phyloP scores from a whole-genome alignment of 2,329 filamentous ascomycete species.

The Aspergillus eucalypticola region DNA sequence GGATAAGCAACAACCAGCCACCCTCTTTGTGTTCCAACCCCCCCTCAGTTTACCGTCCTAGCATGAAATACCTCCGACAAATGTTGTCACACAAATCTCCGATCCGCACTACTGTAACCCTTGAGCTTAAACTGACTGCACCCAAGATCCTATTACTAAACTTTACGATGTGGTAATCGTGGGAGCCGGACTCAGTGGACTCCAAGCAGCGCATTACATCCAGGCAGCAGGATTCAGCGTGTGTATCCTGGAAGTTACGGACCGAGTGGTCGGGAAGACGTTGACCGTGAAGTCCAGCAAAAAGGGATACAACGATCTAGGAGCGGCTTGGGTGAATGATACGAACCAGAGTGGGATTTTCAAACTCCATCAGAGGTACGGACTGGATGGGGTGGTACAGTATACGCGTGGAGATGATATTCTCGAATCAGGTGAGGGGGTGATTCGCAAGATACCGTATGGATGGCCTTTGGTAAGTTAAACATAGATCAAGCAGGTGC shows the following conservation, averaged over 20 bases:
- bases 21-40: no score
- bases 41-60: no score
- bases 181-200: constrained; percentile 42
- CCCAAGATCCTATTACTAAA: not conserved
- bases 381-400: constrained; percentile 12
- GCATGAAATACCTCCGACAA: no score
- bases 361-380: constrained; percentile 17
- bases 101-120: no score
- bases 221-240: constrained; percentile 35
- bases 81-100: no score
- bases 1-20: no score
- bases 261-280: constrained; percentile 46
- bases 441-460: not conserved
- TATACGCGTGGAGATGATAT: not conserved
- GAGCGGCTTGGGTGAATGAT: constrained; percentile 41
- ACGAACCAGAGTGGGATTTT: constrained; percentile 18
- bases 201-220: constrained; percentile 36
- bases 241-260: constrained; percentile 42
- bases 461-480: not conserved
- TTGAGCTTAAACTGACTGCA: not conserved
- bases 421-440: not conserved
- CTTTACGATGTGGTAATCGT: constrained; percentile 35
- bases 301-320: constrained; percentile 32
- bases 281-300: constrained; percentile 27
- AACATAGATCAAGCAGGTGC: no score